Base-by-base conservation (phyloP, 2,329 filamentous ascomycete genomes). In the Elsinoe ampelina region DNA sequence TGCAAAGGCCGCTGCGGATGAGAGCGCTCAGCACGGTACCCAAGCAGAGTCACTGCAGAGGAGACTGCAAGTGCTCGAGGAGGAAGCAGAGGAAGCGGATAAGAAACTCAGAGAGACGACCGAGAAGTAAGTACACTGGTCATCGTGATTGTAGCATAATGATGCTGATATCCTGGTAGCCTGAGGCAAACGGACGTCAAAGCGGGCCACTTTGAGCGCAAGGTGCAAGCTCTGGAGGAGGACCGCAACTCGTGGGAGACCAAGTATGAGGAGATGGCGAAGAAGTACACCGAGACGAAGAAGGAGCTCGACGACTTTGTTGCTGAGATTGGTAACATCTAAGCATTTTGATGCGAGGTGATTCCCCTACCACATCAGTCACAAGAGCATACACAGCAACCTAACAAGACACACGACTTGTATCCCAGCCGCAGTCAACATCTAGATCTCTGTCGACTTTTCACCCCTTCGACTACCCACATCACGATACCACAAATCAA, bases 111-210 rank as follows among this genome's bases (percentile, higher is more conserved):
- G 92, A 71, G 93, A 97, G 79, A 87, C 90, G 70, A 97, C 95
- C 76, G 93, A 98, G 78, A 97, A 96, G 93, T 98, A 85, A 88
- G 78, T 55, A 55, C 55, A 36, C 59, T 17, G 26, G 11, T 6
- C 15, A 59, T 45, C 61, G 57, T 52, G 59, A 62, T 43, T 56
- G 22, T 34, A 35, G 36, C 8, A 39, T 7, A 6, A 12, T 32
- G 34, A 30, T 34, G n/a, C 48, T 63, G 54, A 57, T 60, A 43
- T 58, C 11, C 8, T 19, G 19, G 63, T 66, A 98, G 93, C 79
- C 89, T 97, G 71, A 91, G 93, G 73, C 91, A 95, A 79, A 96
- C 93, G 77, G 93, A 98, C 73, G 90, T 97, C 77, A 97, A 97
- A 82, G 91, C 92, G 69, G 93, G 92, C 68, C 92, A 98, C 80